These are phyloP conservation scores for Huntiella decipiens DNA, from an alignment of 2,329 filamentous ascomycete species.

Conservation along the genomic window DNA sequence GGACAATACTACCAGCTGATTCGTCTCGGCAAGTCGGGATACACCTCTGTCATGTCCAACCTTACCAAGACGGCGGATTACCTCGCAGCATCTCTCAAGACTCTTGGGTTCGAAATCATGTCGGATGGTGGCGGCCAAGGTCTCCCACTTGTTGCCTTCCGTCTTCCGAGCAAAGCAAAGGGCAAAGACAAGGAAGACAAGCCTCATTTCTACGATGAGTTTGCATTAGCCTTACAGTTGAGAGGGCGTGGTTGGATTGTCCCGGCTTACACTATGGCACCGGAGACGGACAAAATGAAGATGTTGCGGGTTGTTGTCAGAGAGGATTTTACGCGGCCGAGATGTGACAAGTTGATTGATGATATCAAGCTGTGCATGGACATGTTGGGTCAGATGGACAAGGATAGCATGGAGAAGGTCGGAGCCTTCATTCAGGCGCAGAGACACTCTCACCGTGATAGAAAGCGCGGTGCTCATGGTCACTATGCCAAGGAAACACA, in stretches of 20 bases:
- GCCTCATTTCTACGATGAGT: constrained; percentile 51
- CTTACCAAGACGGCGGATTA: constrained; percentile 81
- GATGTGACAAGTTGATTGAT: constrained; percentile 58
- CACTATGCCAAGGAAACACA: constrained; percentile 52
- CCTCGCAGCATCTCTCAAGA: constrained; percentile 51
- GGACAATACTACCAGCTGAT: constrained; percentile 97
- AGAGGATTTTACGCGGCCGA: constrained; percentile 70
- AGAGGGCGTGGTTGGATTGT: constrained; percentile 82
- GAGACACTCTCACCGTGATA: constrained; percentile 27
- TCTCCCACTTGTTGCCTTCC: constrained; percentile 79
- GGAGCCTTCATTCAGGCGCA: constrained; percentile 45
- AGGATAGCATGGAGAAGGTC: constrained; percentile 48
- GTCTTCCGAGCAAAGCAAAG: constrained; percentile 41
- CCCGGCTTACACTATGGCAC: constrained; percentile 93
- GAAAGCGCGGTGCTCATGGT: constrained; percentile 31
- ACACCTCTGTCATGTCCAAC: constrained; percentile 86
- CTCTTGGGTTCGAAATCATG: constrained; percentile 74
- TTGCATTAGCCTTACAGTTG: constrained; percentile 65
- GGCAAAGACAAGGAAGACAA: constrained; percentile 19
- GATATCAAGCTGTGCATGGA: constrained; percentile 65
- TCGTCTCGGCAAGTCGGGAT: constrained; percentile 79
- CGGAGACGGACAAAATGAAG: constrained; percentile 65
- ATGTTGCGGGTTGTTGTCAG: constrained; percentile 83
- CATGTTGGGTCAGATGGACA: constrained; percentile 55
- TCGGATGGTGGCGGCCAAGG: constrained; percentile 59